Percentiles rank a stretch among this genome's conserved stretches.
Evolutionary conservation across 2,329 filamentous ascomycete species (phyloP).

Genomic region (Daldinia eschscholtzii): DNA sequence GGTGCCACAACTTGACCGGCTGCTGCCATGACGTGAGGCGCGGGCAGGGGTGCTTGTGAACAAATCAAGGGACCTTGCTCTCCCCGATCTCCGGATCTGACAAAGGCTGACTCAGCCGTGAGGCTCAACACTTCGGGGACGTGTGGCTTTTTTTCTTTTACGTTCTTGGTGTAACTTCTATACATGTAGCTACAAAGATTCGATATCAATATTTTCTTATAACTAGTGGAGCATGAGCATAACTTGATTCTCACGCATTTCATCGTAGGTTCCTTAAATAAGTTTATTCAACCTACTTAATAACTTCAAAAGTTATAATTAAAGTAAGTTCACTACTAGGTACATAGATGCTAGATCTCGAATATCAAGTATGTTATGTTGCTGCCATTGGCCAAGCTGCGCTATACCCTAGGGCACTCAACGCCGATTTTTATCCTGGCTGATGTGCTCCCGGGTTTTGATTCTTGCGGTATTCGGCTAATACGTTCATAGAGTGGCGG

Average conservation of each 20-base stretch:
- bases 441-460: not conserved
- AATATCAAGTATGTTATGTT: not conserved
- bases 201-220: no score
- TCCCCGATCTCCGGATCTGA: conserved; percentile 35
- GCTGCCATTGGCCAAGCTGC: not conserved
- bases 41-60: conserved; percentile 16
- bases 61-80: conserved; percentile 12
- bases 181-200: no score
- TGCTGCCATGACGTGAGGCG: conserved; percentile 34
- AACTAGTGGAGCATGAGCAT: no score
- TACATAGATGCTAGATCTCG: not conserved
- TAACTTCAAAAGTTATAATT: no score
- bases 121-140: conserved; percentile 13
- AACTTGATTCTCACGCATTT: no score
- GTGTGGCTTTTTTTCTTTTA: not conserved
- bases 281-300: no score
- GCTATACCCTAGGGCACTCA: not conserved
- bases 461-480: not conserved
- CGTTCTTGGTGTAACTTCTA: no score
- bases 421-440: not conserved
- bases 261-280: no score
- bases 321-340: no score
- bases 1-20: conserved; percentile 24
- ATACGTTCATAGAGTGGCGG: not conserved
- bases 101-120: conserved; percentile 31